Base-by-base conservation (phyloP, 768 basidiomycete species). In the Lactifluus pinguis region DNA sequence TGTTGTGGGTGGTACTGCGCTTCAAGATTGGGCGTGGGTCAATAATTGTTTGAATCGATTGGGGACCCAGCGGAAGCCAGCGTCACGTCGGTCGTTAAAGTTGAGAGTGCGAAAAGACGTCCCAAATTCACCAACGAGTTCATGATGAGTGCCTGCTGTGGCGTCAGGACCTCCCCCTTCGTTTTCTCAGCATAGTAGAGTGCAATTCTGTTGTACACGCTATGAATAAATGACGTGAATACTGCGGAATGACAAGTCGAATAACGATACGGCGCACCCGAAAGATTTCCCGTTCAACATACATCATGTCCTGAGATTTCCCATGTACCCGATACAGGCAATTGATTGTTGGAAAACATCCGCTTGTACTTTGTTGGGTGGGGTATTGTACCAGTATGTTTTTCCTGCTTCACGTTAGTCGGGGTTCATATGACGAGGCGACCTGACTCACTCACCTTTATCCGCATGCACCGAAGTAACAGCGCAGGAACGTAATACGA, bases 1-100 rank as follows among this genome's bases (percentile, higher is more conserved):
- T 25, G 25, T 25, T 25, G 25, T 25, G 25, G 25, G 25, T 25
- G 25, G 25, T 25, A 25, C 25, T 1, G 25, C 25, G 25, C 25
- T 25, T 25, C 25, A 25, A 25, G 25, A 25, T 25, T 25, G 25
- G 25, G 25, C 25, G 25, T 25, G 25, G 25, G 25, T 7, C 34
- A 36, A 36, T 7, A 25, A 25, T 25, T 25, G 25, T 25, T 2
- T 25, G 25, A 25, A 25, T 1, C 25, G 25, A 25, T 39, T 84
- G 82, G 0, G 83, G 25, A 86, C 69, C 62, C 79, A 80, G 7
- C 84, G 79, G 67, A 82, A 86, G 65, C 84, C 83, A 10, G 73
- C 74, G 0, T 83, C 84, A 1, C 77, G 76, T 0, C 72, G 69
- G 39, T 69, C 70, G 19, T 82, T 80, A 77, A 82, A 82, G 19